These are phyloP conservation scores for Penicillium bialowiezense DNA, from an alignment of 495 filamentous ascomycete genomes.

Conservation along the genomic window DNA sequence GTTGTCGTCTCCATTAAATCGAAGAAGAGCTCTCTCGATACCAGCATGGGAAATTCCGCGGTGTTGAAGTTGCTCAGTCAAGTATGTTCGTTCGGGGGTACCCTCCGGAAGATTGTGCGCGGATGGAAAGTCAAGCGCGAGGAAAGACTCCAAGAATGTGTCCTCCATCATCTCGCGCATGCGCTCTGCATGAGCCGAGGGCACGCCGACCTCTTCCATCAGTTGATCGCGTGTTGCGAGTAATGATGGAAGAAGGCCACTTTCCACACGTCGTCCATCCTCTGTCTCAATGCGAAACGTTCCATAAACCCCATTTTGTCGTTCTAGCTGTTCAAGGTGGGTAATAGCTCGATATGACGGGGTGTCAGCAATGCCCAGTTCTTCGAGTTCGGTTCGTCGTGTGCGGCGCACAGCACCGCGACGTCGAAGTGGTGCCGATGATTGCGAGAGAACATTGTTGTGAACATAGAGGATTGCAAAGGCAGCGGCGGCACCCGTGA, in stretches of 20 bases:
- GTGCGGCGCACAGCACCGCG: conserved; percentile 46
- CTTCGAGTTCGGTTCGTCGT: conserved; percentile 31
- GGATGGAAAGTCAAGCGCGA: conserved; percentile 45
- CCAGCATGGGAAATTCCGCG: conserved; percentile 41
- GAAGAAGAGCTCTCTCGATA: conserved; percentile 38
- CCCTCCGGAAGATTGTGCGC: conserved; percentile 33
- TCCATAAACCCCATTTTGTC: conserved; percentile 47
- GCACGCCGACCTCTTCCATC: conserved; percentile 44
- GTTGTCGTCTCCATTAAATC: conserved; percentile 43
- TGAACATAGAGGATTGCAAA: conserved; percentile 48
- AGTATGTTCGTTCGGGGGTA: conserved; percentile 33
- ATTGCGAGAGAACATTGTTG: conserved; percentile 31
- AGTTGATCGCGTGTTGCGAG: conserved; percentile 46
- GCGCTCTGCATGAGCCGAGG: conserved; percentile 39
- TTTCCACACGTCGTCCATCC: conserved; percentile 47
- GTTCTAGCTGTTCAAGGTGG: conserved; percentile 44
- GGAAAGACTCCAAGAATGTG: conserved; percentile 47
- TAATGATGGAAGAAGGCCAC: conserved; percentile 43
- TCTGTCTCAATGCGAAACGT: conserved; percentile 49
- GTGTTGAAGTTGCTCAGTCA: conserved; percentile 41
- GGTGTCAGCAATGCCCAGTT: conserved; percentile 23
- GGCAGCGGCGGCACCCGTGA: conserved; percentile 48
- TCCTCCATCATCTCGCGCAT: conserved; percentile 53
- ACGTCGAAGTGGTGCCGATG: conserved; percentile 38
- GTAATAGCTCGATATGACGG: conserved; percentile 42